Evolutionary conservation across 2,329 filamentous ascomycete species (phyloP), one percentile per base, ranked within the genome.

Genomic region (Fusarium sp.): DNA sequence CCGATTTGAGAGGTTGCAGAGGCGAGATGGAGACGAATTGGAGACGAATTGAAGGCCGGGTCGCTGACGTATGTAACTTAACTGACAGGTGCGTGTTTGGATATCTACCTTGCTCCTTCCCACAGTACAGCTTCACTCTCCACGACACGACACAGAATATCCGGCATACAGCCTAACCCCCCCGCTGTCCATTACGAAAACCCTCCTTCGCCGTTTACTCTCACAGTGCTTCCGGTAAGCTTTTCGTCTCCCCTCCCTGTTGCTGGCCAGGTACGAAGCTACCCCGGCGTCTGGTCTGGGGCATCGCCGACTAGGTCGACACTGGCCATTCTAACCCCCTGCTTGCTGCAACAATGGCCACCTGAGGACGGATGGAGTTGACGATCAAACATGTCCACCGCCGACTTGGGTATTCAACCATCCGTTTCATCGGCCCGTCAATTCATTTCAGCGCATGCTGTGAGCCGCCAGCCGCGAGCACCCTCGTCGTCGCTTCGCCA

Each of bases 401-500:
- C 25, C 48, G 73, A 45, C 69, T 66, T 60, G 43, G 61, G 50
- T 30, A 23, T 30, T 69, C 72, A 74, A 72, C 61, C 64, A 64
- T 70, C 63, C 54, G 72, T 75, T 73, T 74, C 72, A 75, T 67
- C 65, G 72, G 69, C 52, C 72, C 72, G 71, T 68, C 63, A 62
- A 35, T 74, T 50, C 48, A 61, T 62, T 69, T 43, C 37, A 58
- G 63, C 41, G 27, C 59, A 63, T 63, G 45, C 27, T 64, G 23
- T 58, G 54, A 68, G 25, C 61, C 54, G 56, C 35, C 66, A 61
- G 48, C 50, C 43, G 43, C 32, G 32, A 30, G 23, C 43, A 37
- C 32, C 32, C 23, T 52, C 43, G 43, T 48, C 30, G 16, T 62
- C 59, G 35, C 39, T 37, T 45, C 39, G 32, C 41, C 20, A 61